Percentiles rank a stretch among this genome's conserved stretches.
Evolutionary conservation across 2,329 filamentous ascomycete genomes (phyloP).

Genomic region (Aspergillus quadricinctus): DNA sequence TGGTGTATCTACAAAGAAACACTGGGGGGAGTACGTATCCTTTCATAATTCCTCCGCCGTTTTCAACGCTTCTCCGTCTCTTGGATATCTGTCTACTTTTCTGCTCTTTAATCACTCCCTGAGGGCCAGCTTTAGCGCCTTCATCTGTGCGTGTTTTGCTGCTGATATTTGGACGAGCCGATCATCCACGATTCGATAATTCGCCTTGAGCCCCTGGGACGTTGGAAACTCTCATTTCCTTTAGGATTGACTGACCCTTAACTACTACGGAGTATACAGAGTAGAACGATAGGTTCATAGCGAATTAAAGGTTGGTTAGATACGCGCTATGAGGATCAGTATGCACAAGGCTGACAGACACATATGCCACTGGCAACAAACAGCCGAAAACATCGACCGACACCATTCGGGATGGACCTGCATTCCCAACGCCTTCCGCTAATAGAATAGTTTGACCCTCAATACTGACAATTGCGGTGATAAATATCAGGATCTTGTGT

Average conservation of each 20-base stretch:
- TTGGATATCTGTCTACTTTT: conserved; percentile 2
- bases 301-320: not conserved
- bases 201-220: conserved; percentile 17
- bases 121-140: not conserved
- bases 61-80: not conserved
- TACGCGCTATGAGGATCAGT: not conserved
- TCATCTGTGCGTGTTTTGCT: not conserved
- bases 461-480: not conserved
- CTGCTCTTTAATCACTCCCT: not conserved
- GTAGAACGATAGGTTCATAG: not conserved
- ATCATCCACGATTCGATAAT: conserved; percentile 12
- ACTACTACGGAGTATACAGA: not conserved
- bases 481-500: not conserved
- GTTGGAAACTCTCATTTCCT: conserved; percentile 5
- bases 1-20: not conserved
- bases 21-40: not conserved
- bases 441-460: not conserved
- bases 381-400: not conserved
- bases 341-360: not conserved
- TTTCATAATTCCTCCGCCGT: not conserved
- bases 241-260: not conserved
- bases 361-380: not conserved
- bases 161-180: conserved; percentile 3
- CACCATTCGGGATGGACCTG: not conserved
- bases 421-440: not conserved